phyloP scores from a whole-genome alignment of 2,329 filamentous ascomycete species.

The Penicillium glabrum region DNA sequence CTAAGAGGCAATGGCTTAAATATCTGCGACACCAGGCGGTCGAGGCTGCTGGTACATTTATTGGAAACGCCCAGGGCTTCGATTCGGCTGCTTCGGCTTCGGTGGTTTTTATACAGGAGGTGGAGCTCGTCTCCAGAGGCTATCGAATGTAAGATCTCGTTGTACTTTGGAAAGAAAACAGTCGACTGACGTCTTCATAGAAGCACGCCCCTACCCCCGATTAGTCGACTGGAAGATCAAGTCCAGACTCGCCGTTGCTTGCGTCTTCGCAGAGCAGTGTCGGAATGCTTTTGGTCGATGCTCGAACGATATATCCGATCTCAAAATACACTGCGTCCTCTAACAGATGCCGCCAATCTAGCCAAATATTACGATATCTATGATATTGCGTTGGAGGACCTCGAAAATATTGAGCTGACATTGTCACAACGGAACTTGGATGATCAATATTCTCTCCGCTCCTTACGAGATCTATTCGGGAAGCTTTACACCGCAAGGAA shows the following conservation, averaged over 20 bases:
- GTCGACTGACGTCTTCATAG: slow-evolving; percentile 45
- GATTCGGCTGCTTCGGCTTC: slow-evolving; percentile 75
- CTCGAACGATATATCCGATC: slow-evolving; percentile 72
- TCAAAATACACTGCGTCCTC: slow-evolving; percentile 65
- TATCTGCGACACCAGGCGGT: slow-evolving; percentile 75
- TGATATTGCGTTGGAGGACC: slow-evolving; percentile 72
- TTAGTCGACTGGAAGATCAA: slow-evolving; percentile 84
- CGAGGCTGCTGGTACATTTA: slow-evolving; percentile 65
- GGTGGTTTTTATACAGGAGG: slow-evolving; percentile 82
- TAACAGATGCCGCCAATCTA: slow-evolving; percentile 77
- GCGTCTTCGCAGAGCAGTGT: slow-evolving; percentile 74
- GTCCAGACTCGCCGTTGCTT: slow-evolving; percentile 76
- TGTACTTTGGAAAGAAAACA: slow-evolving; percentile 9
- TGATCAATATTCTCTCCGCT: slow-evolving; percentile 73
- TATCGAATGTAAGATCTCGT: slow-evolving; percentile 69
- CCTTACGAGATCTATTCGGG: slow-evolving; percentile 77
- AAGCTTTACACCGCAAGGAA: slow-evolving; percentile 79
- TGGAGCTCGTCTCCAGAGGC: slow-evolving; percentile 89
- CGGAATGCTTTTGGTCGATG: slow-evolving; percentile 66
- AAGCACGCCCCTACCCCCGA: slow-evolving; percentile 86
- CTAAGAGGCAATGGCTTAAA: slow-evolving; percentile 77
- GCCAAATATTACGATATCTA: slow-evolving; percentile 93
- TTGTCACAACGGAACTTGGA: slow-evolving; percentile 69
- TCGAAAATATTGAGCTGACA: slow-evolving; percentile 66
- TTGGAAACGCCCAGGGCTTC: slow-evolving; percentile 74